Base-by-base conservation (phyloP, 306 rosid species). In the Quercus berberidifolia region DNA sequence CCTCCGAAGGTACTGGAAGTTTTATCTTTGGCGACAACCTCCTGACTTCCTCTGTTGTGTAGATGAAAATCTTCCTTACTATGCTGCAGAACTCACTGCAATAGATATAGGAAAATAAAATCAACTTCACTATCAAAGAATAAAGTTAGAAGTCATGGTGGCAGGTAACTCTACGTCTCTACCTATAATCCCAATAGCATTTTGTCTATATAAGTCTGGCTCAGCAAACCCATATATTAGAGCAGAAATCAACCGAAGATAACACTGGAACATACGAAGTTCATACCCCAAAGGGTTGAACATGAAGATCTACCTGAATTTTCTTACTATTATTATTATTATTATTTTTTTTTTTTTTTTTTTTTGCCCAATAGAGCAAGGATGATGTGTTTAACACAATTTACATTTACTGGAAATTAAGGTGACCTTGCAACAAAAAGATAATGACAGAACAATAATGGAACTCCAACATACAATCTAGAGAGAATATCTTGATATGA, bases 11-110 rank as follows among this genome's bases (percentile, higher is more conserved):
- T 14, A 80, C 83, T 13, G 88, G 84, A 77, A 94, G 92, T 71
- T 89, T 85, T 12, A 79, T 83, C 91, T 90, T 94, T n/a, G 99
- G 93, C 1, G 97, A 90, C 73, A 94, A 89, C 91, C 88, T 91
- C 94, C 89, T 94, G 68, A 90, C 97, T 88, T 94, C 97, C 77
- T 92, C 97, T 11, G 84, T 79, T 46, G 99, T 94, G 82, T 94
- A 94, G 85, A 94, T 91, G 83, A 87, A 94, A 69, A 94, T 94
- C 90, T 94, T 94, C 89, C 92, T 91, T 75, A 90, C 99, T 80
- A 93, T 93, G 79, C 83, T 85, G 86, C 97, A 92, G 89, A 94
- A 94, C 89, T 92, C 97, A 58, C 99, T 94, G 92, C 91, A 89
- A 80, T 58, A 58, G 60, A 71, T 57, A 21, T 2, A 6, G 3